Evolutionary conservation across 495 filamentous ascomycete species (phyloP), one percentile per base, ranked within the genome.

Genomic region (Aspergillus cristatus): DNA sequence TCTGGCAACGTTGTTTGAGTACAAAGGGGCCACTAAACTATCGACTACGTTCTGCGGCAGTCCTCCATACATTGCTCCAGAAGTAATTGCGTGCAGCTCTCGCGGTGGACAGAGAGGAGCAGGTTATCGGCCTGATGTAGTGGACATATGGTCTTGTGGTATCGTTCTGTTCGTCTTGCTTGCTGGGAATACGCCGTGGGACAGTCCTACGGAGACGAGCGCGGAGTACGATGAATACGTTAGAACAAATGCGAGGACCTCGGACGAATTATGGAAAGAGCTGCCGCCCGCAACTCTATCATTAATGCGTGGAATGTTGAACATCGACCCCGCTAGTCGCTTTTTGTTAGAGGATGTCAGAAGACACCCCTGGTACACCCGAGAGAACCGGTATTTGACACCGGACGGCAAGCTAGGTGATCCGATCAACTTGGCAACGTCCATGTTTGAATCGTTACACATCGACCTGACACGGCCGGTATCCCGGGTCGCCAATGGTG

Each of bases 151-250:
- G 91, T 94, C 88, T 25, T 94, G 86, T 46, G 91, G 89, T 12
- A 86, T 99, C 26, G 91, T 99, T 22, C 68, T 99, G 7, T 99
- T 99, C 51, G 91, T 97, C 28, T 68, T 99, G 3, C 60, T 99
- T 13, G 87, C 89, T 4, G 91, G 91, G 8, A 99, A 99, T 57
- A 99, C 91, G 2, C 91, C 91, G 0, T 99, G 91, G 91, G 93
- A 97, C 50, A 84, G 91, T 51, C 91, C 91, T 1, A 87, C 87
- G 8, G 60, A 74, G 14, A 65, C 74, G 40, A 85, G 82, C 52
- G 86, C 80, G 67, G 86, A 93, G 55, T 93, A 79, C 50, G 71
- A 82, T 47, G 85, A 94, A 60, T 97, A 91, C 54, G 67, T 82
- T n/a, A 71, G 72, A 17, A 85, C 78, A 1, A 78, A 82, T 33